Evolutionary conservation across 257 asterid genomes (phyloP).

Genomic region (Craterostigma plantagineum): DNA sequence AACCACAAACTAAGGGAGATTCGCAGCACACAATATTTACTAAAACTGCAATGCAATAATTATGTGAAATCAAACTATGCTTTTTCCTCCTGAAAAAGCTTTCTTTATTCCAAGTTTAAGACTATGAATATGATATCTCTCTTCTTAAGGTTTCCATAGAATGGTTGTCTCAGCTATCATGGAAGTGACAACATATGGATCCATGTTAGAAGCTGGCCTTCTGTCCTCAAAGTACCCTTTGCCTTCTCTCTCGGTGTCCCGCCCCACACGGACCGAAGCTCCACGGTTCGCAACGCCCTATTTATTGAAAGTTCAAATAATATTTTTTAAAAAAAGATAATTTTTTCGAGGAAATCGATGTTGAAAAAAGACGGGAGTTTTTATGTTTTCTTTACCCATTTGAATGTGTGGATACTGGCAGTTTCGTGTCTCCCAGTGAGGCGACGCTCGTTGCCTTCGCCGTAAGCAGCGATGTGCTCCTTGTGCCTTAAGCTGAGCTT

Average conservation of each 20-base stretch:
- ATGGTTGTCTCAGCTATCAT: constrained; percentile 10
- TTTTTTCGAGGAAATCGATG: too few relatives aligned
- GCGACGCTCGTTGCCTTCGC: constrained; percentile 14
- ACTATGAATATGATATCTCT: too few relatives aligned
- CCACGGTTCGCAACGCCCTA: constrained; percentile 10
- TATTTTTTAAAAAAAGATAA: too few relatives aligned
- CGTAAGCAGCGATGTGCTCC: constrained; percentile 17
- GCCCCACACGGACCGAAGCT: constrained; percentile 9
- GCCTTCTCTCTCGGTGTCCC: constrained; percentile 11
- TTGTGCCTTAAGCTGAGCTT: constrained; percentile 15
- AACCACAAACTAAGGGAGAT: too few relatives aligned
- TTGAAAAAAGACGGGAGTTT: not conserved
- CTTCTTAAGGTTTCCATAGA: not conserved
- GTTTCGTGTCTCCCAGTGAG: constrained; percentile 13
- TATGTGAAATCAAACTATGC: too few relatives aligned
- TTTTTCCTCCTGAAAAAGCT: too few relatives aligned
- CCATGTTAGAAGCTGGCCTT: constrained; percentile 11
- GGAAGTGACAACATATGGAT: constrained; percentile 10
- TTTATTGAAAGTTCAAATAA: too few relatives aligned
- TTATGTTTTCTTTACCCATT: constrained; percentile 7
- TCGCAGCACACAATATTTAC: too few relatives aligned
- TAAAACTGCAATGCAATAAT: too few relatives aligned
- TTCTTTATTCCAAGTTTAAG: too few relatives aligned
- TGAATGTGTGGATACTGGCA: constrained; percentile 11
- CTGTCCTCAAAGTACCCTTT: constrained; percentile 11